Evolutionary conservation across 2,329 filamentous ascomycete species (phyloP).

Genomic region (Ophiosphaerella korrae): DNA sequence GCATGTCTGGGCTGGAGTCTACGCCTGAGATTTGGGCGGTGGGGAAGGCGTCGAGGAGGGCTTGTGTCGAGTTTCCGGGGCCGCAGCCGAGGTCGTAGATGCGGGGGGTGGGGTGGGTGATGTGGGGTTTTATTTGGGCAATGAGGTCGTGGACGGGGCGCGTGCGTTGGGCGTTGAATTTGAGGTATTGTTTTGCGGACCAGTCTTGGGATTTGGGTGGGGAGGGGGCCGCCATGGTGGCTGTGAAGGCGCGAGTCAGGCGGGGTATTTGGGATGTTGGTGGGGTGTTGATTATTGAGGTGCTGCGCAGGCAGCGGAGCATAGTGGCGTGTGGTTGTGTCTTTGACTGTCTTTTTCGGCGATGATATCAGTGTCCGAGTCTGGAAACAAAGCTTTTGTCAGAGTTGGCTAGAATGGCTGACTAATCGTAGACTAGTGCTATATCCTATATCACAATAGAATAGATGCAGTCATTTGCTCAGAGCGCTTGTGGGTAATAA

Average conservation of each 20-base stretch:
- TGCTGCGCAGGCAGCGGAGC: no score
- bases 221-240: not conserved
- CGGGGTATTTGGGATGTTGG: not conserved
- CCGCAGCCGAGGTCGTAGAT: slow-evolving; percentile 66
- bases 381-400: no score
- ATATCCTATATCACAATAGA: no score
- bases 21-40: slow-evolving; percentile 56
- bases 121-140: slow-evolving; percentile 50
- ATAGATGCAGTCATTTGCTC: no score
- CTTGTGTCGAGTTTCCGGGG: slow-evolving; percentile 62
- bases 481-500: no score
- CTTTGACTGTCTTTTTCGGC: no score
- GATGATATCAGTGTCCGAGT: no score
- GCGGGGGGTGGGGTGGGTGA: slow-evolving; percentile 34
- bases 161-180: slow-evolving; percentile 60
- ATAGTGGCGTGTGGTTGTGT: no score
- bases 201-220: slow-evolving; percentile 49
- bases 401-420: no score
- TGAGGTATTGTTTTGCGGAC: slow-evolving; percentile 63
- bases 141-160: slow-evolving; percentile 61
- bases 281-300: no score
- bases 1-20: slow-evolving; percentile 63
- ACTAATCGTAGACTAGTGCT: no score
- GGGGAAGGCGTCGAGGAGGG: slow-evolving; percentile 56
- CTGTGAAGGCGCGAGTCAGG: not conserved